Conservation (phyloP, 169 alveolate species). For the Cystoisospora suis region DNA sequence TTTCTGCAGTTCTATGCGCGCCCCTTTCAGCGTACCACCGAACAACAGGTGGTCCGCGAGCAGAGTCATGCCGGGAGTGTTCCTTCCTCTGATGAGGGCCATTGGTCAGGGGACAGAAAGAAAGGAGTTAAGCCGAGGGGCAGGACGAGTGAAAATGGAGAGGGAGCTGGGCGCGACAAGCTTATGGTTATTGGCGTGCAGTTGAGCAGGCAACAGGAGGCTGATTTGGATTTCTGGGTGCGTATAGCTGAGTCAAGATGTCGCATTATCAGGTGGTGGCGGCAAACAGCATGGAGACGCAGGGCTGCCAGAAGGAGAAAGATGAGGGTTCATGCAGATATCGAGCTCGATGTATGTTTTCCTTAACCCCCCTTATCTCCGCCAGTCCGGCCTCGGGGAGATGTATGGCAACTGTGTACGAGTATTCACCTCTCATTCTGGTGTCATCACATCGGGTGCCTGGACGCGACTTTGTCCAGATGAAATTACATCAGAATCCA, state of each 20-base stretch:
- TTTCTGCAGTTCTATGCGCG: conserved; percentile 8
- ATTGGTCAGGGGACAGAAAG: background rate
- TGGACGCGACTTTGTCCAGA: too few relatives aligned
- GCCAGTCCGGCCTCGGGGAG: too few relatives aligned
- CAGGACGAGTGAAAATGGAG: background rate
- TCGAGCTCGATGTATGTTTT: background rate
- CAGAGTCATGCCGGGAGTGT: background rate
- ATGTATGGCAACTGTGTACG: too few relatives aligned
- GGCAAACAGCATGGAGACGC: conserved; percentile 14
- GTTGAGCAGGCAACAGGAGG: background rate
- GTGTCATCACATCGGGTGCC: too few relatives aligned
- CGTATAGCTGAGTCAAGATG: background rate
- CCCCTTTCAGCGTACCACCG: background rate
- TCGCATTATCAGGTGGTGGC: conserved; percentile 2
- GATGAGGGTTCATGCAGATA: background rate
- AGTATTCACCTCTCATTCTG: too few relatives aligned
- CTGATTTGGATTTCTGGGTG: background rate
- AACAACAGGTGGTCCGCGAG: background rate
- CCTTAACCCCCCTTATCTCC: too few relatives aligned
- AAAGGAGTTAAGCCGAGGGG: background rate
- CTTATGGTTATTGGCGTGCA: background rate
- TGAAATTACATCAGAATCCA: too few relatives aligned
- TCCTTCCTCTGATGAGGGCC: background rate
- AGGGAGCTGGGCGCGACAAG: background rate
- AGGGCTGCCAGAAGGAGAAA: conserved; percentile 5